Percentiles rank a stretch among this genome's conserved stretches.
Evolutionary conservation across 1,284 basidiomycete species (phyloP).

Genomic region (Heliocybe sulcata): DNA sequence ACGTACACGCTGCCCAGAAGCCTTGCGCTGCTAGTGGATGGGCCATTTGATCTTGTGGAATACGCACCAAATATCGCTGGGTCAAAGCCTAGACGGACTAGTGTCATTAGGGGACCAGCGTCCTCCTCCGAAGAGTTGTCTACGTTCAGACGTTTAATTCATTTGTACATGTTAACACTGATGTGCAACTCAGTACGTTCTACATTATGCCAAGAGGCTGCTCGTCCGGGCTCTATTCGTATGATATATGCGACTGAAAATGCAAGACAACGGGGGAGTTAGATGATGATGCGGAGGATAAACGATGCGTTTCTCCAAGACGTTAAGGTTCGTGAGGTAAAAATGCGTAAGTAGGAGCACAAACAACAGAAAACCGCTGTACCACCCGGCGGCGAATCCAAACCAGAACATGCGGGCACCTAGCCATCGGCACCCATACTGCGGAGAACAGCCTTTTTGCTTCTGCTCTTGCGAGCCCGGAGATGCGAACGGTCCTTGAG

Average conservation of each 20-base stretch:
- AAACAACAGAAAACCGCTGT: not conserved
- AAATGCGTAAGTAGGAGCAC: not conserved
- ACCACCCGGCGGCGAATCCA: not conserved
- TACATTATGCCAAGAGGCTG: too few species aligned
- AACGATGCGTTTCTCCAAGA: not conserved
- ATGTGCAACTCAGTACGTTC: too few species aligned
- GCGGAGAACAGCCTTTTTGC: conserved; percentile 17
- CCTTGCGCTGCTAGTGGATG: too few species aligned
- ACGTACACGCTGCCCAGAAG: too few species aligned
- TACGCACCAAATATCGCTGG: too few species aligned
- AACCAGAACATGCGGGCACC: not conserved
- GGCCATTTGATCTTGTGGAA: too few species aligned
- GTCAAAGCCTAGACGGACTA: too few species aligned
- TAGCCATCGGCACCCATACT: conserved; percentile 15
- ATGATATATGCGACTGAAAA: not conserved
- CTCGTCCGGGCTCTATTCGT: not conserved
- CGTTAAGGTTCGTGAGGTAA: not conserved
- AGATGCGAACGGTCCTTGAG: conserved; percentile 7
- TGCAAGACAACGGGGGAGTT: not conserved
- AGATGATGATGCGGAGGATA: not conserved
- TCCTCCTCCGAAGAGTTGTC: too few species aligned
- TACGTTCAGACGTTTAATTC: too few species aligned
- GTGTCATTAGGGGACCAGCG: too few species aligned
- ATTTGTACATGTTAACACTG: too few species aligned
- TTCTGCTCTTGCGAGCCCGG: conserved; percentile 14